Evolutionary conservation across 257 asterid species (phyloP).

Genomic region (Perilla frutescens): DNA sequence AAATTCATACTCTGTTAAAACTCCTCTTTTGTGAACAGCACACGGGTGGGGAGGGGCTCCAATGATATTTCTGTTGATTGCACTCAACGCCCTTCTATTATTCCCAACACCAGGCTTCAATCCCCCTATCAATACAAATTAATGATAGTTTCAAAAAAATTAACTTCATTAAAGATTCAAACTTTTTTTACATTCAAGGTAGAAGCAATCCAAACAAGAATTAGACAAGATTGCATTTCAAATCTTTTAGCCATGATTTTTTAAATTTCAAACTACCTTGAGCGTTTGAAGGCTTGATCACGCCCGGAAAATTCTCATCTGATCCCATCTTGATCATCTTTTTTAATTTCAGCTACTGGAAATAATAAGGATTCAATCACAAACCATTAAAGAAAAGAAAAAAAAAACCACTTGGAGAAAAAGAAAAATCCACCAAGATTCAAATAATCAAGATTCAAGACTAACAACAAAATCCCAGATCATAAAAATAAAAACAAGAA

Average conservation of each 20-base stretch:
- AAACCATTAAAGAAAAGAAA: conserved; percentile 14
- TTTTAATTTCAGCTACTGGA: conserved; percentile 27
- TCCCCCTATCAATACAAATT: conserved; percentile 44
- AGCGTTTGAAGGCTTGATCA: conserved; percentile 60
- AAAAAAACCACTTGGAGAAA: not conserved
- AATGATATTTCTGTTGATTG: conserved; percentile 62
- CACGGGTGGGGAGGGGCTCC: conserved; percentile 61
- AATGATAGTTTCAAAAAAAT: not conserved
- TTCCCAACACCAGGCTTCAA: conserved; percentile 49
- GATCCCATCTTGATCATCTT: conserved; percentile 62
- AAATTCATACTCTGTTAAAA: conserved; percentile 59
- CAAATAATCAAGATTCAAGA: conserved; percentile 36
- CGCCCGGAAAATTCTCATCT: conserved; percentile 61
- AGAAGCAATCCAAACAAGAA: conserved; percentile 1
- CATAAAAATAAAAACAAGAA: not conserved
- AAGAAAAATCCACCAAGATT: not conserved
- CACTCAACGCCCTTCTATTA: conserved; percentile 77
- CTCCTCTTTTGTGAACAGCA: conserved; percentile 70
- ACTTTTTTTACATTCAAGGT: not conserved
- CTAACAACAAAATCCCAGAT: conserved; percentile 23
- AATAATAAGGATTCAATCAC: conserved; percentile 13
- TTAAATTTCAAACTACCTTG: conserved; percentile 53
- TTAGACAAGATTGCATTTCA: not conserved
- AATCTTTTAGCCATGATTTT: conserved; percentile 11
- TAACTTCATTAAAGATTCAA: conserved; percentile 23